Evolutionary conservation across 2,329 filamentous ascomycete species (phyloP).

Genomic region (Trichoderma simmonsii): DNA sequence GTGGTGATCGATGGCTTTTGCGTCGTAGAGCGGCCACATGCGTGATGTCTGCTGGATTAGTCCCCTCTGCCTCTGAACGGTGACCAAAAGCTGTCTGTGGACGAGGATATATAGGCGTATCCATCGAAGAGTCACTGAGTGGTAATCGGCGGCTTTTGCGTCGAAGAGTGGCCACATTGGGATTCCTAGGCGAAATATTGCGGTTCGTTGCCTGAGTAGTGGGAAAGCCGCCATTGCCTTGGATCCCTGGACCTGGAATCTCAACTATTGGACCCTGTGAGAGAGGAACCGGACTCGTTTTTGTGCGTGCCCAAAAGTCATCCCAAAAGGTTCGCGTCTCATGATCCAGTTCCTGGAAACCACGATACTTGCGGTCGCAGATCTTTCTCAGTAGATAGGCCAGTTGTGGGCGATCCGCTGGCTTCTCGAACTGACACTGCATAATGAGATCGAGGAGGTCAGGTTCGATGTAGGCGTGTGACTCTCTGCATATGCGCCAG

Average conservation of each 20-base stretch:
- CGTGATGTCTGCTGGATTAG: neutral
- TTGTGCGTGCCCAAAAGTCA: slow-evolving; percentile 9
- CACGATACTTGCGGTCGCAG: slow-evolving; percentile 21
- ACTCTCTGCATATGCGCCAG: slow-evolving; percentile 20
- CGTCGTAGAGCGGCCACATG: neutral
- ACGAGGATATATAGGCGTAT: neutral
- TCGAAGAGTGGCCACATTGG: neutral
- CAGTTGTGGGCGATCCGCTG: slow-evolving; percentile 28
- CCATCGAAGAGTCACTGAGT: neutral
- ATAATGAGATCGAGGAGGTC: slow-evolving; percentile 25
- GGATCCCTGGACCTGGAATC: neutral
- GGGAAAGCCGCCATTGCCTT: neutral
- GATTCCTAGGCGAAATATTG: neutral
- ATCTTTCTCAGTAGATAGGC: slow-evolving; percentile 23
- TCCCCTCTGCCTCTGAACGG: neutral
- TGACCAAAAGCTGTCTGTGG: neutral
- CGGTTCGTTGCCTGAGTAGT: neutral
- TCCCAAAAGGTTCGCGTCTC: slow-evolving; percentile 25
- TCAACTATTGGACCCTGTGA: neutral
- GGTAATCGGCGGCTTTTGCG: neutral
- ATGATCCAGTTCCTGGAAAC: slow-evolving; percentile 22
- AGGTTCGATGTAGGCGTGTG: slow-evolving; percentile 22
- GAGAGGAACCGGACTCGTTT: neutral
- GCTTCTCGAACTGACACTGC: slow-evolving; percentile 28
- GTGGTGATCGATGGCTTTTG: neutral